Conservation (phyloP, 2,329 filamentous ascomycete genomes). For the Thermoascus crustaceus region DNA sequence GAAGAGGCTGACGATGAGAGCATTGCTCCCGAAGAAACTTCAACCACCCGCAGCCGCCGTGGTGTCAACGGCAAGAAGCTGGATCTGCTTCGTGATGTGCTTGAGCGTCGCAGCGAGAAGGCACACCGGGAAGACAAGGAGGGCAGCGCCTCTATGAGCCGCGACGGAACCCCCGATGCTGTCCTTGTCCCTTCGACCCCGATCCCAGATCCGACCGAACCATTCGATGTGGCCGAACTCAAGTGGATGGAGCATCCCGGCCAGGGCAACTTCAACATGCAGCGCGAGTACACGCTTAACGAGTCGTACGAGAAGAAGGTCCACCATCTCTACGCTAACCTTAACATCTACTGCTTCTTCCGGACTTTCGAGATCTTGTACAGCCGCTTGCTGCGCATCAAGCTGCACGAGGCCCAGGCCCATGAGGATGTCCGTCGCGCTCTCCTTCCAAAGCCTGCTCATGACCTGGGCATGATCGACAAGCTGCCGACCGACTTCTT, state of each 20-base stretch:
- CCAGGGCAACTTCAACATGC: conserved; percentile 49
- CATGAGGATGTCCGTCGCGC: conserved; percentile 65
- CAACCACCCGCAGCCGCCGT: conserved; percentile 60
- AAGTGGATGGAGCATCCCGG: conserved; percentile 55
- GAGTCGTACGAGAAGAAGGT: conserved; percentile 71
- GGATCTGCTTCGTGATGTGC: conserved; percentile 70
- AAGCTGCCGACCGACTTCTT: conserved; percentile 71
- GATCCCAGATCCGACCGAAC: conserved; percentile 47
- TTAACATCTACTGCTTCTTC: conserved; percentile 90
- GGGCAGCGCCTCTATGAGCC: conserved; percentile 68
- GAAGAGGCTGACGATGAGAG: conserved; percentile 72
- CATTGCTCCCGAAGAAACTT: conserved; percentile 56
- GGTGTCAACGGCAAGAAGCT: conserved; percentile 60
- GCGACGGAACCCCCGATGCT: conserved; percentile 80
- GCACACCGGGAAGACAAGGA: conserved; percentile 66
- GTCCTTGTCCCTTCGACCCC: conserved; percentile 31
- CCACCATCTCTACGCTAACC: conserved; percentile 88
- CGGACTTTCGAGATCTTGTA: conserved; percentile 89
- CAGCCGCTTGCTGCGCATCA: conserved; percentile 72
- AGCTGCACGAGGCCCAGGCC: conserved; percentile 67
- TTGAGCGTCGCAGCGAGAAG: conserved; percentile 69
- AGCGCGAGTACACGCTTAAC: conserved; percentile 63
- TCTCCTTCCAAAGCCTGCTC: conserved; percentile 68
- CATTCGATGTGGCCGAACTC: conserved; percentile 39
- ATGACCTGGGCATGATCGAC: conserved; percentile 74